These are phyloP conservation scores for Eucalyptus lansdowneana DNA, from an alignment of 345 rosid genomes.

Conservation along the genomic window DNA sequence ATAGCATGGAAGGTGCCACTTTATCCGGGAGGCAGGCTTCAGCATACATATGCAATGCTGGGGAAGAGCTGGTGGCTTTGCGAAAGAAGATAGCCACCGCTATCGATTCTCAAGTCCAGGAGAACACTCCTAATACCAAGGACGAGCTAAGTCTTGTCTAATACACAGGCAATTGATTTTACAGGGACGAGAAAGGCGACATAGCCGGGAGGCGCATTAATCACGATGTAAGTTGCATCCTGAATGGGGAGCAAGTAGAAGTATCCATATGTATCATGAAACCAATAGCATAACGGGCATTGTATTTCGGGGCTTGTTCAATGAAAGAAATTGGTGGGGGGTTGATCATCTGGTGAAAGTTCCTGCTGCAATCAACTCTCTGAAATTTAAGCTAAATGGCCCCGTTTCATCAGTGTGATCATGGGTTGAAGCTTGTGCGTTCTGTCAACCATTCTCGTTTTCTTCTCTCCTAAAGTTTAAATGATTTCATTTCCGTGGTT, in stretches of 20 bases:
- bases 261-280: neutral
- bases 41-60: conserved; percentile 70
- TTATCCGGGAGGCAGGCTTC: conserved; percentile 92
- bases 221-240: neutral
- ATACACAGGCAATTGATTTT: neutral
- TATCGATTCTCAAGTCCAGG: conserved; percentile 12
- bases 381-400: neutral
- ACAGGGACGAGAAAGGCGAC: neutral
- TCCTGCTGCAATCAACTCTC: neutral
- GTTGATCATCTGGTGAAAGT: neutral
- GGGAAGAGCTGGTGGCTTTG: conserved; percentile 68
- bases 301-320: neutral
- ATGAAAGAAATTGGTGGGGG: neutral
- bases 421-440: neutral
- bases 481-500: neutral
- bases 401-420: neutral
- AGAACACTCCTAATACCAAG: conserved; percentile 3
- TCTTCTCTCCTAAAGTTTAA: neutral
- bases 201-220: neutral
- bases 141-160: conserved; percentile 74
- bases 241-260: neutral
- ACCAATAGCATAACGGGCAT: neutral
- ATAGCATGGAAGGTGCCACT: conserved; percentile 98
- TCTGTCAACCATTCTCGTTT: neutral
- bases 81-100: conserved; percentile 41